Conservation (phyloP, 345 rosid species). For the Diplotaxis tenuifolia region DNA sequence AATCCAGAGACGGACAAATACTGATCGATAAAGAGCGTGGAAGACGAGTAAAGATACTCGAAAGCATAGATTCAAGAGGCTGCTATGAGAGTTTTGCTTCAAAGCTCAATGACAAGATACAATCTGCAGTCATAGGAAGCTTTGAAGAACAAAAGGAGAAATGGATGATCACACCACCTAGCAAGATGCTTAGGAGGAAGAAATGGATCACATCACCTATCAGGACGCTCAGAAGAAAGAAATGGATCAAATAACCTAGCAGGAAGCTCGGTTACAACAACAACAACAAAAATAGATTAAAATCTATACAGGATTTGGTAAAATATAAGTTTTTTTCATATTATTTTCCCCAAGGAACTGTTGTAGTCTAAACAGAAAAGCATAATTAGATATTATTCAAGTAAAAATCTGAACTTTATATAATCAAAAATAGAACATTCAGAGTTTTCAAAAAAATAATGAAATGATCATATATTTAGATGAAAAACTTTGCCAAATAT, state of each 20-base stretch:
- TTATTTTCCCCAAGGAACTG: background rate
- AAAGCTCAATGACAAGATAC: conserved; percentile 46
- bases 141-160: conserved; percentile 59
- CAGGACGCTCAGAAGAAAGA: background rate
- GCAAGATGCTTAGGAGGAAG: background rate
- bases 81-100: conserved; percentile 50
- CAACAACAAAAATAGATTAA: background rate
- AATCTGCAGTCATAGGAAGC: conserved; percentile 73
- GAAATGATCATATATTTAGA: too few species aligned
- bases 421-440: too few species aligned
- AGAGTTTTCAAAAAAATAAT: too few species aligned
- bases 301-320: background rate
- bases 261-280: background rate
- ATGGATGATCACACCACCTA: conserved; percentile 54
- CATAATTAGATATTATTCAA: too few species aligned
- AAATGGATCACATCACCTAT: background rate
- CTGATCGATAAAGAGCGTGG: conserved; percentile 44
- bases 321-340: conserved; percentile 7
- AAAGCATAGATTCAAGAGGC: conserved; percentile 41
- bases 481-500: too few species aligned
- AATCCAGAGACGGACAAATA: conserved; percentile 57
- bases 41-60: conserved; percentile 46
- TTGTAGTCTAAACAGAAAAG: too few species aligned
- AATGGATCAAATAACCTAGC: background rate
- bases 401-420: too few species aligned